Conservation (phyloP, 306 rosid genomes). For the Quillaja saponaria region DNA sequence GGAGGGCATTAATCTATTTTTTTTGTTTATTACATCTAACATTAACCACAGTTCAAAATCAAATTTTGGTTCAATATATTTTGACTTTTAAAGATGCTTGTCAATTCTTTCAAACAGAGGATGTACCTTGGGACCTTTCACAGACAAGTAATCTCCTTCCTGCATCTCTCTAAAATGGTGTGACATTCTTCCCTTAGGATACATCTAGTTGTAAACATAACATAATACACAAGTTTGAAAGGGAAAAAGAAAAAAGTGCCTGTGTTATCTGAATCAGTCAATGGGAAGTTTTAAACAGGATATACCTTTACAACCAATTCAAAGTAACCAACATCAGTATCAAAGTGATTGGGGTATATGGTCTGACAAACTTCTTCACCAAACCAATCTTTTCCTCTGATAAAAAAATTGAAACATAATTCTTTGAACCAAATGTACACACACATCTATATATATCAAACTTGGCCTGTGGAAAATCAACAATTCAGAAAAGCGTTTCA, state of each 20-base stretch:
- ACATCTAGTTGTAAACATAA: constrained; percentile 47
- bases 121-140: constrained; percentile 75
- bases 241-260: not conserved
- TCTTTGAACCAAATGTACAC: no score
- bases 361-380: constrained; percentile 61
- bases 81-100: no score
- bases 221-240: not conserved
- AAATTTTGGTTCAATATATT: no score
- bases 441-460: not conserved
- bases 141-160: constrained; percentile 65
- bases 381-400: constrained; percentile 62
- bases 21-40: no score
- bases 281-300: no score
- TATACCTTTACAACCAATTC: constrained; percentile 73
- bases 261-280: no score
- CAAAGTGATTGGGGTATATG: constrained; percentile 84
- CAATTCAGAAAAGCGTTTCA: not conserved
- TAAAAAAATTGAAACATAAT: not conserved
- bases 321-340: constrained; percentile 68
- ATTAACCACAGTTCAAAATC: no score
- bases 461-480: not conserved
- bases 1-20: no score
- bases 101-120: not conserved
- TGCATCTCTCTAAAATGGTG: constrained; percentile 71
- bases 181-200: constrained; percentile 79